These are phyloP conservation scores for Mycena galericulata DNA, from an alignment of 768 basidiomycete species.

Conservation along the genomic window DNA sequence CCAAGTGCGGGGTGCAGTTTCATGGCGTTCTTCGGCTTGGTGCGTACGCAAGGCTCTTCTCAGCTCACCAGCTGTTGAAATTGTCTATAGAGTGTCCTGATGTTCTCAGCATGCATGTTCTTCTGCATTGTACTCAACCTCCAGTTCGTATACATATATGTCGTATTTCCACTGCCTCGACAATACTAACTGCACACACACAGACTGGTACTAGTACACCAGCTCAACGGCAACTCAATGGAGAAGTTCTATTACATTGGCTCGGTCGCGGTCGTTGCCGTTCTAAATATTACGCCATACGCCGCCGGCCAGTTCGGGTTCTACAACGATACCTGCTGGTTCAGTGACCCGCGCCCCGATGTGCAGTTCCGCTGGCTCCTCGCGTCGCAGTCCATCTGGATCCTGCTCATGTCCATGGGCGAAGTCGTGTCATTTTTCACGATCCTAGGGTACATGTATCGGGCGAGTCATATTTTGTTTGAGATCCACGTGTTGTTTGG, in stretches of 20 bases:
- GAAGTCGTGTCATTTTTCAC: neutral
- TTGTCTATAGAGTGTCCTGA: constrained; percentile 14
- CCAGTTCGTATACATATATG: neutral
- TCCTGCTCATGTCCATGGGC: constrained; percentile 14
- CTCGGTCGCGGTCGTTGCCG: constrained; percentile 4
- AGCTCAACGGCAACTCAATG: constrained; percentile 14
- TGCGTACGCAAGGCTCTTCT: constrained; percentile 1
- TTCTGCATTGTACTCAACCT: constrained; percentile 15
- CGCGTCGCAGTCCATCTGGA: constrained; percentile 8
- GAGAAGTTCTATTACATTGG: constrained; percentile 16
- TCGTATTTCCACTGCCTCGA: neutral
- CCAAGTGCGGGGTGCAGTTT: constrained; percentile 14
- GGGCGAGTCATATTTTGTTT: constrained; percentile 1
- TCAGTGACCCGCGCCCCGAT: constrained; percentile 8
- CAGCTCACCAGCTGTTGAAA: constrained; percentile 2
- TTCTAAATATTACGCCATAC: constrained; percentile 6
- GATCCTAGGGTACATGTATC: constrained; percentile 15
- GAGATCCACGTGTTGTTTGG: neutral
- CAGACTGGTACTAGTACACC: constrained; percentile 14
- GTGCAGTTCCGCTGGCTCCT: constrained; percentile 19
- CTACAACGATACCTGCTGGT: constrained; percentile 15
- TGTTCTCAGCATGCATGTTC: constrained; percentile 19
- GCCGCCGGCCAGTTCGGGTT: constrained; percentile 13
- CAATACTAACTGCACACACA: neutral
- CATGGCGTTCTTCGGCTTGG: constrained; percentile 14